Evolutionary conservation across 805 yeast species (phyloP).

Genomic region (Hanseniaspora mollemarum): DNA sequence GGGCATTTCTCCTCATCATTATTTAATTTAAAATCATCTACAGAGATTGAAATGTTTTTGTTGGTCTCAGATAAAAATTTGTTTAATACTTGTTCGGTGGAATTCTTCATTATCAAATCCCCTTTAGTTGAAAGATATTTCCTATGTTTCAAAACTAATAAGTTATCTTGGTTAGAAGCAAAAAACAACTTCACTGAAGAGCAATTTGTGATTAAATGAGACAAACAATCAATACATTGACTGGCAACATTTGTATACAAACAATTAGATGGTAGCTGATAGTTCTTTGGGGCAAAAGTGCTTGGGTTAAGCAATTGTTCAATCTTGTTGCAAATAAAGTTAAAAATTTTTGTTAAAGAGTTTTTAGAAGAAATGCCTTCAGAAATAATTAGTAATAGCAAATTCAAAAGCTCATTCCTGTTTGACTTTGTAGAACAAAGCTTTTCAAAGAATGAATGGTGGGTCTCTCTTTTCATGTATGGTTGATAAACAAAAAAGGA

Average conservation of each 20-base stretch:
- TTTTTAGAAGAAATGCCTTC: conserved; percentile 60
- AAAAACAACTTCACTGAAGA: conserved; percentile 61
- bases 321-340: conserved; percentile 39
- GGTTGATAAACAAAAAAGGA: conserved; percentile 64
- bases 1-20: conserved; percentile 44
- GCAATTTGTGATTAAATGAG: conserved; percentile 55
- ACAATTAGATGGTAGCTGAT: conserved; percentile 35
- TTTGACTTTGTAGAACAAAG: conserved; percentile 69
- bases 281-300: conserved; percentile 15
- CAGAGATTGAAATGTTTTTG: neutral
- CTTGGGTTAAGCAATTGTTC: conserved; percentile 17
- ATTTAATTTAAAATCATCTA: neutral
- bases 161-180: conserved; percentile 60
- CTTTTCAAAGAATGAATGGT: conserved; percentile 54
- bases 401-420: conserved; percentile 59
- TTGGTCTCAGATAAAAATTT: neutral
- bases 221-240: conserved; percentile 66
- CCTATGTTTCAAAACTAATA: conserved; percentile 31
- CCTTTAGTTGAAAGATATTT: conserved; percentile 30
- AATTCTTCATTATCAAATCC: conserved; percentile 17
- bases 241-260: conserved; percentile 62
- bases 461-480: conserved; percentile 46
- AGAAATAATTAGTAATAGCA: conserved; percentile 54
- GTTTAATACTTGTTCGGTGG: conserved; percentile 22
- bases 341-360: conserved; percentile 51